Conservation (phyloP, 805 yeast species). For the Lipomyces starkeyi region DNA sequence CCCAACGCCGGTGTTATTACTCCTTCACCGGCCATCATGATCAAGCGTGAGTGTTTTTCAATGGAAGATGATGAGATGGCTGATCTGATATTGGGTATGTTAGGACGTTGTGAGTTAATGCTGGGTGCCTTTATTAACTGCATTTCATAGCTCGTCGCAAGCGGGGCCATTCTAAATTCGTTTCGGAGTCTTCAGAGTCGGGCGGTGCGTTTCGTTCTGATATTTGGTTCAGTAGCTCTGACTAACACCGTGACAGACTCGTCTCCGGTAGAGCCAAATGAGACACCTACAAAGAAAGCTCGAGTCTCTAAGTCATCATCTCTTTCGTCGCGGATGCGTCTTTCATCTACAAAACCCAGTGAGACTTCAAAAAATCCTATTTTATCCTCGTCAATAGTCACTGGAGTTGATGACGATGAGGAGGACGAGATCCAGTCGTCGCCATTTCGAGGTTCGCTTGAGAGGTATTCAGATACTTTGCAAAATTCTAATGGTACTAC, state of each 20-base stretch:
- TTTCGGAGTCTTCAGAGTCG: not conserved
- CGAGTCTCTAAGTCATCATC: not conserved
- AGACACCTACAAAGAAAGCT: conserved; percentile 5
- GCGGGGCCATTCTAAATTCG: not conserved
- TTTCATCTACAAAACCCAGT: not conserved
- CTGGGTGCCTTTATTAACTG: not conserved
- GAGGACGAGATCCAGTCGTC: conserved; percentile 8
- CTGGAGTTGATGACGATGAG: conserved; percentile 10
- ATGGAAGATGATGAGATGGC: not conserved
- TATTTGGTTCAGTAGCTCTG: not conserved
- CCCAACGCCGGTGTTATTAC: not conserved
- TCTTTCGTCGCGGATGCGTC: not conserved
- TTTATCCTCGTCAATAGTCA: not conserved
- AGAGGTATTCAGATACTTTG: conserved; percentile 12
- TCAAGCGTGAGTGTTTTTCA: not conserved
- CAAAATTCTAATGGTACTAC: conserved; percentile 7
- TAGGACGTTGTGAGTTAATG: not conserved
- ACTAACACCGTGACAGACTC: not conserved
- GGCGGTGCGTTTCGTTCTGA: not conserved
- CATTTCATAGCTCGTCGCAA: not conserved
- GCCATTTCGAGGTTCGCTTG: conserved; percentile 10
- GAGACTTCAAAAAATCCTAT: not conserved
- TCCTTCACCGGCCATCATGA: not conserved
- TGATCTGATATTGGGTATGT: not conserved
- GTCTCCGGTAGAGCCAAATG: not conserved